phyloP scores from a whole-genome alignment of 2,329 filamentous ascomycete species.

The Pestalotiopsis sp. region DNA sequence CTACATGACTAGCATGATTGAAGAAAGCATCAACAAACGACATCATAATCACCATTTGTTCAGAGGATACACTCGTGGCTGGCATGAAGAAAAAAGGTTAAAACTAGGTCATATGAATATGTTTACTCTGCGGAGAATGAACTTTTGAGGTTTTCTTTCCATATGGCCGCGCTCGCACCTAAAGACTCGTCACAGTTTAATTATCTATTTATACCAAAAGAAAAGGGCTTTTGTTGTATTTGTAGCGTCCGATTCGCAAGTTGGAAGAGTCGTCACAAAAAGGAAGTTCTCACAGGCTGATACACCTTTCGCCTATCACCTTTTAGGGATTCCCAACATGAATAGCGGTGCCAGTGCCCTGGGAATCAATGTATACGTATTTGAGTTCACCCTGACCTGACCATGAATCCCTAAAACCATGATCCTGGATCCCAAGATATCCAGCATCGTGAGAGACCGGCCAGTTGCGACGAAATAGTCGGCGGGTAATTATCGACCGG shows the following conservation, averaged over 20 bases:
- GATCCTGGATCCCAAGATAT: neutral
- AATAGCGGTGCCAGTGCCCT: neutral
- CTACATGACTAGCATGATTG: no score
- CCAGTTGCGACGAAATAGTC: neutral
- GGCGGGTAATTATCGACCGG: constrained; percentile 10
- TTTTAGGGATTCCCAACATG: neutral
- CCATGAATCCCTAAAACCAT: neutral
- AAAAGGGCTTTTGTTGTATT: neutral
- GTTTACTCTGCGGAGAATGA: neutral
- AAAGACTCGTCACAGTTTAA: constrained; percentile 4
- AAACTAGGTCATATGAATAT: neutral
- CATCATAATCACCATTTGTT: no score
- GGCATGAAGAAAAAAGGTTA: neutral
- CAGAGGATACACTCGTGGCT: neutral
- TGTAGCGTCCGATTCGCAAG: neutral
- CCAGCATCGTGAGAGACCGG: neutral
- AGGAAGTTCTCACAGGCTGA: neutral
- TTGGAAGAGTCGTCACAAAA: neutral
- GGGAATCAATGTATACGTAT: neutral
- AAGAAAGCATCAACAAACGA: neutral
- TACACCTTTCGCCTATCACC: neutral
- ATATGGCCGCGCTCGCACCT: neutral
- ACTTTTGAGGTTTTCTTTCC: neutral
- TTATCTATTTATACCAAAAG: constrained; percentile 1
- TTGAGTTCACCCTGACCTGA: neutral